These are phyloP conservation scores for Lactifluus volemus DNA, from an alignment of 768 basidiomycete genomes.

Conservation along the genomic window DNA sequence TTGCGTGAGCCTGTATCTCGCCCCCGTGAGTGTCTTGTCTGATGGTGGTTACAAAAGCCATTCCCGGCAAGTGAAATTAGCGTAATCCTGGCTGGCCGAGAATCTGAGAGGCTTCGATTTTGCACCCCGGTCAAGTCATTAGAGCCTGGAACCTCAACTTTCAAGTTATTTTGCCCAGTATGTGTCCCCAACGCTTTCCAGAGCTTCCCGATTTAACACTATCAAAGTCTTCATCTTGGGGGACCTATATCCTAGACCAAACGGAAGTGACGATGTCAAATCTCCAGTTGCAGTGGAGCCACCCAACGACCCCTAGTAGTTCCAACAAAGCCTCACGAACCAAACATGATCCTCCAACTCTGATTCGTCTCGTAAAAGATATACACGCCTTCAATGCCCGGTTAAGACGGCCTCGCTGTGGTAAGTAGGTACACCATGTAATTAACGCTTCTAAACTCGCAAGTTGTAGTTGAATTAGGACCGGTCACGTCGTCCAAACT, in stretches of 20 bases:
- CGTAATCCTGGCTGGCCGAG: conserved; percentile 52
- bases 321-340: conserved; percentile 14
- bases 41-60: conserved; percentile 33
- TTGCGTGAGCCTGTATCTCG: conserved; percentile 47
- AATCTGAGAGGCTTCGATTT: conserved; percentile 55
- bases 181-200: conserved; percentile 24
- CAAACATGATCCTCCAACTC: conserved; percentile 27
- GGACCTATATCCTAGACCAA: conserved; percentile 58
- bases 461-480: conserved; percentile 39
- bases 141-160: conserved; percentile 45
- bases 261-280: conserved; percentile 59
- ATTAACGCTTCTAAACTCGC: conserved; percentile 7
- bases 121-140: conserved; percentile 35
- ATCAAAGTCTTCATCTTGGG: conserved; percentile 42
- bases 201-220: background rate
- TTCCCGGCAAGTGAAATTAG: conserved; percentile 54
- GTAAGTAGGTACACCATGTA: conserved; percentile 17
- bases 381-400: conserved; percentile 52
- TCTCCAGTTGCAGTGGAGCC: conserved; percentile 58
- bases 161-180: conserved; percentile 68
- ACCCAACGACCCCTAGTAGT: conserved; percentile 31
- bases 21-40: background rate
- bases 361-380: conserved; percentile 60
- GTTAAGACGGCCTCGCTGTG: conserved; percentile 45
- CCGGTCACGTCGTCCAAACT: conserved; percentile 51